Evolutionary conservation across 495 filamentous ascomycete genomes (phyloP), one percentile per base, ranked within the genome.

Genomic region (Tetracladium marchalianum): DNA sequence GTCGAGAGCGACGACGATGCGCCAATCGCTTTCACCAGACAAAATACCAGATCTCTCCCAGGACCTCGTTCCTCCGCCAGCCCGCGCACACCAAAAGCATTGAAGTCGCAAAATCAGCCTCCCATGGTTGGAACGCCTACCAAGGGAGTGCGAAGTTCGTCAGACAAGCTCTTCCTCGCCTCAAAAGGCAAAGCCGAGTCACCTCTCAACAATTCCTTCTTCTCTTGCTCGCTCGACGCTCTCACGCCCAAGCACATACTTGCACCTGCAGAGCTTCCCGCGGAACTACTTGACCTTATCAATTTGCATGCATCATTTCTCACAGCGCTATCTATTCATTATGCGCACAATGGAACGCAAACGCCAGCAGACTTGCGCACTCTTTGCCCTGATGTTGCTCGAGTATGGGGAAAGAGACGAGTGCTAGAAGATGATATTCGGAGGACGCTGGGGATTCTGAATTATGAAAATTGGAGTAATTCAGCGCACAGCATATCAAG

Each of bases 301-400:
- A 61, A 70, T 41, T 62, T 82, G 5, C 70, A 81, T 52, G 59
- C 69, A 24, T 64, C 76, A 40, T 76, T 83, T 45, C 67, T 81
- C 46, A 73, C 71, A 39, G 70, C 78, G 15, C 61, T 81, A 15
- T 72, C 67, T 15, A 57, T 82, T 42, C 72, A 81, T 46, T 71
- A 71, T 47, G 78, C 77, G 0, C 82, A 87, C 64, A 76, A 84
- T 64, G 79, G 81, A 53, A 64, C 67, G 8, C 57, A 69, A 33
- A 70, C 73, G 0, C 78, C 82, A 9, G 70, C 70, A 33, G 78
- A 84, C 56, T 52, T 84, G 24, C 67, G 67, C n/a, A 59, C 55
- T 1, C 61, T 86, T 6, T 71, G 66, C 33, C 69, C 72, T 4
- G 67, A 70, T 46, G 64, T 82, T 36, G 68, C 74, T 5, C 70